phyloP scores from a whole-genome alignment of 1,139 yeast species.

The Meyerozyma carpophila region DNA sequence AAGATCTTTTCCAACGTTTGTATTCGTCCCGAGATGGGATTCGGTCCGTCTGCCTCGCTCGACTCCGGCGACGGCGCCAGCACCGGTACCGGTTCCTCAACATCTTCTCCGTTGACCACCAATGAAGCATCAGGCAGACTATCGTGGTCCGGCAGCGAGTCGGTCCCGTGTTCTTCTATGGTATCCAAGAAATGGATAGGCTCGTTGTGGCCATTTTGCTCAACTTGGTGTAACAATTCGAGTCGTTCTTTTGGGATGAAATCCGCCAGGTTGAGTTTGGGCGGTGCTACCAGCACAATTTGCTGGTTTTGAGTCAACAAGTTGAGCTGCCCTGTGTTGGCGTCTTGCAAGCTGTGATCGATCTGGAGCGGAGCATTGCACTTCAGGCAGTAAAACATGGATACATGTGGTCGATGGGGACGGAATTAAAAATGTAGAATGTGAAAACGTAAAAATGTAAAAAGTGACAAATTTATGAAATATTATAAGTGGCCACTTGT shows the following conservation, averaged over 20 bases:
- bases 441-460: too few species aligned
- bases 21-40: slow-evolving; percentile 29
- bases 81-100: slow-evolving; percentile 14
- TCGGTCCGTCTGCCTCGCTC: slow-evolving; percentile 5
- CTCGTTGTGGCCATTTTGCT: slow-evolving; percentile 7
- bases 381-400: slow-evolving; percentile 22
- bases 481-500: too few species aligned
- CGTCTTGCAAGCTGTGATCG: slow-evolving; percentile 23
- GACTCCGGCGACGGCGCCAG: slow-evolving; percentile 4
- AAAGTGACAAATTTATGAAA: too few species aligned
- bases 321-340: slow-evolving; percentile 30
- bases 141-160: slow-evolving; percentile 10
- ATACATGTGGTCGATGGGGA: not conserved
- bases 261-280: slow-evolving; percentile 20
- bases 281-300: slow-evolving; percentile 1
- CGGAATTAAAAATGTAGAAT: not conserved
- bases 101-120: slow-evolving; percentile 11
- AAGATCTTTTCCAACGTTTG: slow-evolving; percentile 61
- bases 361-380: slow-evolving; percentile 28
- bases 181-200: slow-evolving; percentile 14
- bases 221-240: slow-evolving; percentile 18
- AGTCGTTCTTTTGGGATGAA: slow-evolving; percentile 31
- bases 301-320: slow-evolving; percentile 18
- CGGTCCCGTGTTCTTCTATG: slow-evolving; percentile 14
- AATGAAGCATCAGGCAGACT: slow-evolving; percentile 3